Evolutionary conservation across 768 basidiomycete genomes (phyloP).

Genomic region (Nidularia pulvinata): DNA sequence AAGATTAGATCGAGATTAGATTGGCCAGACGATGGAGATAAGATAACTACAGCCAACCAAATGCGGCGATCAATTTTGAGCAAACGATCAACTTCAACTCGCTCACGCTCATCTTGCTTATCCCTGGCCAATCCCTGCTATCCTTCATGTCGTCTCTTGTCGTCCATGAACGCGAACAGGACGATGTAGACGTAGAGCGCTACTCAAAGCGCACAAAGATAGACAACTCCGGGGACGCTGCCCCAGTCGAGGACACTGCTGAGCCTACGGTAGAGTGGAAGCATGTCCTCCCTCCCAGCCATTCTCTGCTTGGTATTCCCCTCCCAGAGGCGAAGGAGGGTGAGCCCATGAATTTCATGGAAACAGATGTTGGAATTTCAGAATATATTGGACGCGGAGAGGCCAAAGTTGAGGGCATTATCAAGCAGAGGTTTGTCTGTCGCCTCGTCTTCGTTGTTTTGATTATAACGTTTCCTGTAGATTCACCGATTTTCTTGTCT

Average conservation of each 20-base stretch:
- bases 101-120: too few species aligned
- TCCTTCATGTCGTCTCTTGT: constrained; percentile 29
- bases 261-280: constrained; percentile 13
- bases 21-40: background rate
- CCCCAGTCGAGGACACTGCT: background rate
- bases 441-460: constrained; percentile 1
- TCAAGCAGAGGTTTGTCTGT: constrained; percentile 85
- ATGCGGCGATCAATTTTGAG: too few species aligned
- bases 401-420: constrained; percentile 84
- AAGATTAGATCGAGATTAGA: background rate
- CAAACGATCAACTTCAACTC: too few species aligned
- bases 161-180: constrained; percentile 52
- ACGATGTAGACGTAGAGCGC: constrained; percentile 39
- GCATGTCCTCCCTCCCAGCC: constrained; percentile 71
- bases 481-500: constrained; percentile 97
- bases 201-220: constrained; percentile 43
- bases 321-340: constrained; percentile 46
- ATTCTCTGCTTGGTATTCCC: constrained; percentile 62
- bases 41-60: constrained; percentile 12
- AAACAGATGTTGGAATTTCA: constrained; percentile 89
- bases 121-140: too few species aligned
- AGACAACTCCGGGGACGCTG: constrained; percentile 12
- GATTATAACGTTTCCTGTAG: constrained; percentile 32
- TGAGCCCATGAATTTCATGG: constrained; percentile 59
- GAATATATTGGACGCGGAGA: constrained; percentile 77